Conservation (phyloP, 768 basidiomycete genomes). For the Cystofilobasidium ferigula region DNA sequence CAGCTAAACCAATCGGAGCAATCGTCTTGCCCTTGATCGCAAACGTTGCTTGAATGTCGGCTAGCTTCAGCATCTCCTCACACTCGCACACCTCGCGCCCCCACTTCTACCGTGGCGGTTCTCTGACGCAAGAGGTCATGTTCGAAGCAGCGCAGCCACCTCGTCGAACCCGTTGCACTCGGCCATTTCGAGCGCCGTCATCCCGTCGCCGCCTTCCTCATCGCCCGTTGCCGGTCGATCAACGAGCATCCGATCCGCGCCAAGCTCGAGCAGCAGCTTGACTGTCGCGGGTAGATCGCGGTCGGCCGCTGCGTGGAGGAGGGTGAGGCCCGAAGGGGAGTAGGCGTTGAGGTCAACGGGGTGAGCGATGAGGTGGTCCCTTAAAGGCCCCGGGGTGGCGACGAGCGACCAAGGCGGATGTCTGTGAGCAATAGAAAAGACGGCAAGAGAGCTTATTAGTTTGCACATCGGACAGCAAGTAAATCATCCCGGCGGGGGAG, state of each 20-base stretch:
- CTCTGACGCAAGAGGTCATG: no score
- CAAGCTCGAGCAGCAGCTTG: background rate
- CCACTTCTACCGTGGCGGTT: no score
- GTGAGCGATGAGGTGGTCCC: background rate
- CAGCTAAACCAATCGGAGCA: no score
- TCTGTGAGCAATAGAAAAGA: background rate
- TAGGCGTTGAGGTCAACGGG: background rate
- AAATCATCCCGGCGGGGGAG: no score
- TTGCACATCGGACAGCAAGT: background rate
- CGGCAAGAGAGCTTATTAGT: background rate
- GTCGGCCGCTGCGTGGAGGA: slow-evolving; percentile 8
- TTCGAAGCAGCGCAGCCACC: background rate
- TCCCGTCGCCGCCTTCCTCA: background rate
- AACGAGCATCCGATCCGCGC: background rate
- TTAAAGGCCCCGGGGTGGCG: no score
- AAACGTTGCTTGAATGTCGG: no score
- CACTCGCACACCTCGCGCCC: no score
- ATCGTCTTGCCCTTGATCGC: no score
- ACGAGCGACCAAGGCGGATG: background rate
- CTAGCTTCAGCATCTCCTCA: no score
- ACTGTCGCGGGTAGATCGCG: background rate
- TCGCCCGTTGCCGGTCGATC: background rate
- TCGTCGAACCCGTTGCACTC: background rate
- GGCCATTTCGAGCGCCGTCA: slow-evolving; percentile 12
- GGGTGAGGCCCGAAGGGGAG: background rate